Percentiles rank a stretch among this genome's conserved stretches.
phyloP scores from a whole-genome alignment of 768 basidiomycete species.

The Pleurotus platypus region DNA sequence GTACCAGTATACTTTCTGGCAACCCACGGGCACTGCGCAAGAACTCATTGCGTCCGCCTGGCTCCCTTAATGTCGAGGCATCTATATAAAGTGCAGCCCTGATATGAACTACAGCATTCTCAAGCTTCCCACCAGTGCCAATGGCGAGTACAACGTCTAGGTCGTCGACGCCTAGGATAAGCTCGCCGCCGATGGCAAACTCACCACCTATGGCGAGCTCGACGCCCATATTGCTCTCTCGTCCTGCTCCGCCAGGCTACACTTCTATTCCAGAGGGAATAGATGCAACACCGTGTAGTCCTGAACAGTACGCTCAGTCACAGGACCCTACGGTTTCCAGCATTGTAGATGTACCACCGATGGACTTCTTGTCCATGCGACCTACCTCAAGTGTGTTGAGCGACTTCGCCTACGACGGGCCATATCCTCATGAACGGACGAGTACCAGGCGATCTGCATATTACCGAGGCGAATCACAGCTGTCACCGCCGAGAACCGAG shows the following conservation, averaged over 20 bases:
- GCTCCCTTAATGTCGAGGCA: not conserved
- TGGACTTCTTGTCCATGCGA: not conserved
- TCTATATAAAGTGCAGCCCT: not conserved
- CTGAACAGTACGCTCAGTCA: not conserved
- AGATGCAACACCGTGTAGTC: not conserved
- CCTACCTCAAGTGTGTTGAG: not conserved
- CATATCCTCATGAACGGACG: not conserved
- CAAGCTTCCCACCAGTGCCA: not conserved
- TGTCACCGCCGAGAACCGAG: not conserved
- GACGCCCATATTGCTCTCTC: not conserved
- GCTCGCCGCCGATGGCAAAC: not conserved
- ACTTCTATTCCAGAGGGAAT: constrained; percentile 3
- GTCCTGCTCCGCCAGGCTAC: constrained; percentile 1
- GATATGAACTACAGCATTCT: not conserved
- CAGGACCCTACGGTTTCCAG: not conserved
- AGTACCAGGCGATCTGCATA: not conserved
- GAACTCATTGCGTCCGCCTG: no score
- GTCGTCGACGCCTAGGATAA: not conserved
- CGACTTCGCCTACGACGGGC: constrained; percentile 1
- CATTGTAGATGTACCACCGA: constrained; percentile 1
- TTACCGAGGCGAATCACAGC: not conserved
- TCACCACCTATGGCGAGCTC: not conserved
- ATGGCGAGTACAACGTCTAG: no score
- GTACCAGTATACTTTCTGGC: no score
- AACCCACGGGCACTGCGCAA: no score